Base-by-base conservation (phyloP, 2,329 filamentous ascomycete species). In the Xylariales sp. region DNA sequence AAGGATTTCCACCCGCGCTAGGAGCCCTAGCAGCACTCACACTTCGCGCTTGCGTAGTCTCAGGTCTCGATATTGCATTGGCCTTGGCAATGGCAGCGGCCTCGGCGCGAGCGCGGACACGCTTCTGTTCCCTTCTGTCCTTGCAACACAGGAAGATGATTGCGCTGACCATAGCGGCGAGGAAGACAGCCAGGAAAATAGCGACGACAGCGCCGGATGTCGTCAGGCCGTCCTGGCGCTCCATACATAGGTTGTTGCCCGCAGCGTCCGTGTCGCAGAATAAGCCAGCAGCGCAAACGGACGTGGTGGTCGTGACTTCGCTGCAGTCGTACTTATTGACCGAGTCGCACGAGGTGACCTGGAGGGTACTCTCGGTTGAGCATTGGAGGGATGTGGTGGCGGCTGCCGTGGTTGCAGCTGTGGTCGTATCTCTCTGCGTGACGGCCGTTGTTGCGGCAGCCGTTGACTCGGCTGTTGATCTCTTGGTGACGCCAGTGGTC, bases 111-210 rank as follows among this genome's bases (percentile, higher is more conserved):
- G 67, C 68, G 40, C 58, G 59, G 24, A 66, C 57, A 34, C 63
- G 60, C 56, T 65, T 66, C 52, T 73, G 64, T 50, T 63, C 49
- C 56, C 58, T 59, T 50, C 68, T 63, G 50, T 79, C 74, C 46
- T 63, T 62, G 64, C 68, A 73, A 69, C 72, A 78, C 49, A 71
- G 62, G 64, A 70, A 70, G 53, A 69, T 66, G 42, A 79, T 57
- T 47, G 60, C 50, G 35, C 52, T 58, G 45, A 71, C 46, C 48
- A 63, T 58, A 38, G 63, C 31, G 47, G 60, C 55, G 46, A 71
- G 51, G 44, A 57, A 60, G n/a, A 57, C 47, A 42, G 62, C 69
- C 27, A 80, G 69, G 56, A 71, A 51, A 47, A 73, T 59, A 52
- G 66, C 60, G 47, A 78, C 64, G 54, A 75, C 60, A 46, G 69